These are phyloP conservation scores for Pistacia atlantica DNA, from an alignment of 345 rosid species.

Conservation along the genomic window DNA sequence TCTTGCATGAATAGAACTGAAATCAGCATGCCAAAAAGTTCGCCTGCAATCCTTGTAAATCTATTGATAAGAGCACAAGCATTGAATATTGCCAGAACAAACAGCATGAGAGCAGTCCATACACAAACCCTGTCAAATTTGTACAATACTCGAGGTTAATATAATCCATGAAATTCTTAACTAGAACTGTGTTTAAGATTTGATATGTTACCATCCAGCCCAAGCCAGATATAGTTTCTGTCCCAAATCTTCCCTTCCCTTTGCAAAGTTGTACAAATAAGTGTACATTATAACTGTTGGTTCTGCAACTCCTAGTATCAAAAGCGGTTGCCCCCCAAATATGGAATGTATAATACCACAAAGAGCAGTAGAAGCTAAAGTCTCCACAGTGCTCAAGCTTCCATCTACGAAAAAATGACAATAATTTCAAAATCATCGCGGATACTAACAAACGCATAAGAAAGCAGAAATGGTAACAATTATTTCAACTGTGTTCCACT, in stretches of 20 bases:
- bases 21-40: slow-evolving; percentile 84
- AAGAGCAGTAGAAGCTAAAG: slow-evolving; percentile 74
- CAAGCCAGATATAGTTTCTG: slow-evolving; percentile 75
- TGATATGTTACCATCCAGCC: slow-evolving; percentile 66
- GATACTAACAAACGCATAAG: background rate
- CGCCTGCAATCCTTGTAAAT: slow-evolving; percentile 85
- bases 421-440: background rate
- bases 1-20: slow-evolving; percentile 80
- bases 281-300: slow-evolving; percentile 86
- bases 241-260: slow-evolving; percentile 60
- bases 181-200: background rate
- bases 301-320: slow-evolving; percentile 86
- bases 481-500: background rate
- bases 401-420: slow-evolving; percentile 46
- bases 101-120: slow-evolving; percentile 81
- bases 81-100: slow-evolving; percentile 61
- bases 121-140: slow-evolving; percentile 74
- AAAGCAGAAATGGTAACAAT: too few relatives aligned
- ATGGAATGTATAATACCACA: slow-evolving; percentile 84
- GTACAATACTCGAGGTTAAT: background rate
- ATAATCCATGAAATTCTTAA: background rate
- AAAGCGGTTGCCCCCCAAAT: slow-evolving; percentile 79
- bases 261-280: slow-evolving; percentile 73
- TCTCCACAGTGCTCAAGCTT: slow-evolving; percentile 70
- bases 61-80: slow-evolving; percentile 67